These are phyloP conservation scores for Suhomyces sp. DNA, from an alignment of 805 yeast species.

Conservation along the genomic window DNA sequence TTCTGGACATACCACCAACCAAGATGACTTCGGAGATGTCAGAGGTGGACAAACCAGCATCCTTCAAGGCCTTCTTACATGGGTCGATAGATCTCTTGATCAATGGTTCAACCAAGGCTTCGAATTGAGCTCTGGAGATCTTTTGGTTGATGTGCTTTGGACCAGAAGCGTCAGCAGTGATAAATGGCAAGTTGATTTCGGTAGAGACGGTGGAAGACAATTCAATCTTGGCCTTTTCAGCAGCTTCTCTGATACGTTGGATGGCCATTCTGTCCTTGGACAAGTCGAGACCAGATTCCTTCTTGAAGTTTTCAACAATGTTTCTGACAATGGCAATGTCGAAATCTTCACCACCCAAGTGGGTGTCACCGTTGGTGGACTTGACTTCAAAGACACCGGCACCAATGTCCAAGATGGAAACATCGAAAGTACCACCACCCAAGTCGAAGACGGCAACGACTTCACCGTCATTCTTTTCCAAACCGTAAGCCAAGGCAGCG, in stretches of 20 bases:
- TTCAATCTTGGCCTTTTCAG: constrained; percentile 88
- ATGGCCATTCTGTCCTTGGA: constrained; percentile 68
- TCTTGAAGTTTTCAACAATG: constrained; percentile 75
- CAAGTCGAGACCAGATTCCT: constrained; percentile 67
- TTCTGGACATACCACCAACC: constrained; percentile 90
- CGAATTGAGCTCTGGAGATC: constrained; percentile 66
- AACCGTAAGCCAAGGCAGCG: constrained; percentile 93
- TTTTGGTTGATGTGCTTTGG: constrained; percentile 75
- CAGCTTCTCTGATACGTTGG: constrained; percentile 84
- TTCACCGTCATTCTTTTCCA: constrained; percentile 74
- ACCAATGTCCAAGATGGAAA: constrained; percentile 93
- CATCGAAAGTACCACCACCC: constrained; percentile 99
- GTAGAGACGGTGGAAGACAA: constrained; percentile 71
- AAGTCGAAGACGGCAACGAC: constrained; percentile 94
- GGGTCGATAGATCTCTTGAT: constrained; percentile 73
- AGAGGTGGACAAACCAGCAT: constrained; percentile 64
- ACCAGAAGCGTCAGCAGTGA: constrained; percentile 82
- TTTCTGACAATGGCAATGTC: constrained; percentile 84
- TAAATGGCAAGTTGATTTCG: constrained; percentile 77
- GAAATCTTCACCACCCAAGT: constrained; percentile 90
- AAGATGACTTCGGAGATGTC: constrained; percentile 77
- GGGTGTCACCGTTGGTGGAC: constrained; percentile 96
- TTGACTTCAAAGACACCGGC: constrained; percentile 97
- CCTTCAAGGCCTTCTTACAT: constrained; percentile 77
- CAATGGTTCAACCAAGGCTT: constrained; percentile 62